These are phyloP conservation scores for Neurospora sp. DNA, from an alignment of 495 filamentous ascomycete species.

Conservation along the genomic window DNA sequence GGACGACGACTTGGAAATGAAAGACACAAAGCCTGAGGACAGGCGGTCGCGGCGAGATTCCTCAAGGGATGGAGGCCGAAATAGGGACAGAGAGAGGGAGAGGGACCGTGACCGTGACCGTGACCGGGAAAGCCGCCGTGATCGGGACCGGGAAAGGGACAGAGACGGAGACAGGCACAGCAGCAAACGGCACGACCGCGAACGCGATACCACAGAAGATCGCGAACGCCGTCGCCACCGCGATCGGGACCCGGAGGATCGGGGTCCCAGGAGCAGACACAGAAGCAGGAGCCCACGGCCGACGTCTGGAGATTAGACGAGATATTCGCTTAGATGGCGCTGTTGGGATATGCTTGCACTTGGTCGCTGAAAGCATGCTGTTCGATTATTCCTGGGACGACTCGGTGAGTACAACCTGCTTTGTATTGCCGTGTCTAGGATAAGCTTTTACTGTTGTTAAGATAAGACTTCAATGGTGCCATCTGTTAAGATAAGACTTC, in stretches of 20 bases:
- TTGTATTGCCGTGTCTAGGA: neutral
- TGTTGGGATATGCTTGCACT: neutral
- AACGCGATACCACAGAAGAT: conserved; percentile 15
- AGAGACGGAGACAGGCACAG: neutral
- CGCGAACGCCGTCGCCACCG: conserved; percentile 8
- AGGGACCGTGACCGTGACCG: conserved; percentile 10
- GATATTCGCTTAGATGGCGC: neutral
- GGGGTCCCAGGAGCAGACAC: neutral
- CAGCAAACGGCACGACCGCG: conserved; percentile 8
- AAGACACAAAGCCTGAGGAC: neutral
- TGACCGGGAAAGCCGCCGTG: conserved; percentile 10
- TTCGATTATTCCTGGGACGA: neutral
- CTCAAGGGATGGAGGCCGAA: neutral
- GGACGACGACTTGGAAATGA: neutral
- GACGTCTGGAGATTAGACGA: neutral
- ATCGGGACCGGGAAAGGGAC: conserved; percentile 12
- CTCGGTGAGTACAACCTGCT: neutral
- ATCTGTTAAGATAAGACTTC: neutral
- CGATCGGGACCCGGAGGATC: neutral
- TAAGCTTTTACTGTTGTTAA: neutral
- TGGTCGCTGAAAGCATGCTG: neutral
- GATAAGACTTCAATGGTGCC: neutral
- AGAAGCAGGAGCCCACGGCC: conserved; percentile 1
- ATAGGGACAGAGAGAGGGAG: conserved; percentile 6
- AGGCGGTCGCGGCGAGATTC: neutral